Conservation (phyloP, 257 asterid genomes). For the Penstemon eatonii region DNA sequence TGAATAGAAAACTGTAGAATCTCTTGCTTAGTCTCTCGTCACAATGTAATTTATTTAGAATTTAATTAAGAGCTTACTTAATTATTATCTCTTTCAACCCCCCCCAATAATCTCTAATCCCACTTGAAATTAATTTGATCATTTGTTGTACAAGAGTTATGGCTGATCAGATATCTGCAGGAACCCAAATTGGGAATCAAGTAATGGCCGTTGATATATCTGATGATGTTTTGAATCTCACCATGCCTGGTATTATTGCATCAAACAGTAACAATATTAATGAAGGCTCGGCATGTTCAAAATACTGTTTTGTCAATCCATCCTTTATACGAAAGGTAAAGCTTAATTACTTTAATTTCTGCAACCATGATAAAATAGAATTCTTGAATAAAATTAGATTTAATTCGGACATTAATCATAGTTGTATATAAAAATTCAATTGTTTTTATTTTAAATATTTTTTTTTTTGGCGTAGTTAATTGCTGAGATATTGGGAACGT, state of each 20-base stretch:
- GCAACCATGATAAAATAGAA: neutral
- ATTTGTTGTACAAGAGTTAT: neutral
- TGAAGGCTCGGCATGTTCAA: constrained; percentile 1
- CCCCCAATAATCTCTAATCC: neutral
- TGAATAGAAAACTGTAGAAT: no score
- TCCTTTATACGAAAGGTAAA: constrained; percentile 20
- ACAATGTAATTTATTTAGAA: neutral
- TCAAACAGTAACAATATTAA: neutral
- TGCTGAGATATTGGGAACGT: constrained; percentile 39
- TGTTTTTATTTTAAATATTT: neutral
- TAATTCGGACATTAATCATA: neutral
- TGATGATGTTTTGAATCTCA: neutral
- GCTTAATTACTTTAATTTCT: neutral
- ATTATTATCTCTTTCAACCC: neutral
- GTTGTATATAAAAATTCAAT: neutral
- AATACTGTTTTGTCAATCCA: neutral
- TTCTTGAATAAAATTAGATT: neutral
- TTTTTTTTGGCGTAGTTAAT: constrained; percentile 21
- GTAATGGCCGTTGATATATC: neutral
- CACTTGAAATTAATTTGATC: neutral
- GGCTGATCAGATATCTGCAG: constrained; percentile 14
- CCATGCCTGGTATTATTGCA: neutral
- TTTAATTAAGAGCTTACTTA: neutral
- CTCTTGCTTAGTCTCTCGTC: neutral
- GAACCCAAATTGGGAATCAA: constrained; percentile 1